Conservation (phyloP, 2,329 filamentous ascomycete species). For the Aureobasidium namibiae region DNA sequence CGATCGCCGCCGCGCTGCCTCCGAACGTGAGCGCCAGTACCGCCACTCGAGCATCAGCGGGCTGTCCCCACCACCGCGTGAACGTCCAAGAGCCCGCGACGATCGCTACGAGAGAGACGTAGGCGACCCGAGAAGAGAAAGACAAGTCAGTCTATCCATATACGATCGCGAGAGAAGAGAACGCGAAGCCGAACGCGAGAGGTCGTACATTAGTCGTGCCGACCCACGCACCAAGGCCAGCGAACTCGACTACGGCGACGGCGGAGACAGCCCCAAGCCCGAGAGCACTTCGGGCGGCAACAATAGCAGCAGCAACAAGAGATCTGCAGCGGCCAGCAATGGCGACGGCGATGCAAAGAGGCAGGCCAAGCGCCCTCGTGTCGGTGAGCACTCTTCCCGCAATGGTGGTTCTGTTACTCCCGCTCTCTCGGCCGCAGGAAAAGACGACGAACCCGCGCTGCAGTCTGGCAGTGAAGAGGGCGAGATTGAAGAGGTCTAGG, state of each 20-base stretch:
- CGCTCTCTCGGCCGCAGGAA: slow-evolving; percentile 20
- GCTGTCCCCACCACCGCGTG: slow-evolving; percentile 26
- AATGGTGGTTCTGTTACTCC: slow-evolving; percentile 53
- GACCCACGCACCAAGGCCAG: slow-evolving; percentile 74
- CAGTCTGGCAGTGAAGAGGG: slow-evolving; percentile 93
- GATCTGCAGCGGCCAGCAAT: not conserved
- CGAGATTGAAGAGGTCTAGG: slow-evolving; percentile 76
- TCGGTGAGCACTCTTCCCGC: slow-evolving; percentile 49
- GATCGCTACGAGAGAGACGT: slow-evolving; percentile 25
- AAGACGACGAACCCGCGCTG: slow-evolving; percentile 53
- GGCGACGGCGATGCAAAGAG: slow-evolving; percentile 2
- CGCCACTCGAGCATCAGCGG: slow-evolving; percentile 55
- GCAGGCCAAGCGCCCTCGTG: slow-evolving; percentile 16
- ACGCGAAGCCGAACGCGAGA: slow-evolving; percentile 82
- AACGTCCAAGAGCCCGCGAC: slow-evolving; percentile 14
- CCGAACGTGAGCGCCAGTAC: slow-evolving; percentile 89
- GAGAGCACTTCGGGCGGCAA: slow-evolving; percentile 20
- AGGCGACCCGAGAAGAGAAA: slow-evolving; percentile 16
- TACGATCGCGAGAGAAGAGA: slow-evolving; percentile 84
- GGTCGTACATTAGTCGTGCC: slow-evolving; percentile 71
- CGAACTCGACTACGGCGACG: slow-evolving; percentile 84
- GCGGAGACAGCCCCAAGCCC: slow-evolving; percentile 54
- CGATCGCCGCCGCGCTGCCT: slow-evolving; percentile 85
- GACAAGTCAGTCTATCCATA: slow-evolving; percentile 45
- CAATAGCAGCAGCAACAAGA: slow-evolving; percentile 11